A percentile compares a stretch with the other conserved stretches of the same genome.
Conservation (phyloP, 192 early-diverging fungal genomes). For the Coemansia pectinata region DNA sequence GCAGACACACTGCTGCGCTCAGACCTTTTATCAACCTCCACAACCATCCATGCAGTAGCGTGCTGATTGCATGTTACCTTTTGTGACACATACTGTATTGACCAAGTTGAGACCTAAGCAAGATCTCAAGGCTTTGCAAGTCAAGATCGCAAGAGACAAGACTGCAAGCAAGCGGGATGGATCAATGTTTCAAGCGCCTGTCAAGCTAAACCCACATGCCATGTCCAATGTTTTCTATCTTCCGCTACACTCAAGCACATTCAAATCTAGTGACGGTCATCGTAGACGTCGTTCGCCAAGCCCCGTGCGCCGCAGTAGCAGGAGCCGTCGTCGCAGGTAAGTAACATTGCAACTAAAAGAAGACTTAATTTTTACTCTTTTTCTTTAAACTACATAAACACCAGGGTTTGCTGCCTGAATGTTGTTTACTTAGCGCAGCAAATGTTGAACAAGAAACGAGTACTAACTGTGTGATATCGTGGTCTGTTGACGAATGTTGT, state of each 20-base stretch:
- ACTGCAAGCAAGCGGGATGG: slow-evolving; percentile 1
- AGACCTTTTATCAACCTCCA: not conserved
- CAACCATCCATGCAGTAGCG: not conserved
- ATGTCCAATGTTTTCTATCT: not conserved
- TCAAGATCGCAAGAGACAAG: slow-evolving; percentile 37
- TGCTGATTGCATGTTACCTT: slow-evolving; percentile 17
- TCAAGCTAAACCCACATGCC: slow-evolving; percentile 12
- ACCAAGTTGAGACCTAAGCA: slow-evolving; percentile 7
- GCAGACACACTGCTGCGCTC: not conserved
- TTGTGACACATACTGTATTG: slow-evolving; percentile 11
- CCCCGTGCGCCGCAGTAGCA: slow-evolving; percentile 21
- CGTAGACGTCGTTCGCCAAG: slow-evolving; percentile 38
- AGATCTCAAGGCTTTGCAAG: slow-evolving; percentile 41
- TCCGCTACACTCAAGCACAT: slow-evolving; percentile 3
- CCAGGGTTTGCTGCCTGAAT: not conserved
- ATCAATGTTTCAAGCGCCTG: not conserved
- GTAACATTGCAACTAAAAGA: not conserved
- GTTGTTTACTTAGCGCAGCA: not conserved
- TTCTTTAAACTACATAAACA: slow-evolving; percentile 4
- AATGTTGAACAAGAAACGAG: not conserved
- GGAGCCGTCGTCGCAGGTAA: slow-evolving; percentile 41
- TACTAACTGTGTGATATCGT: not conserved
- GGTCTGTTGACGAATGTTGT: not conserved
- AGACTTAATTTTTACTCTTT: not conserved
- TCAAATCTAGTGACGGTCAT: slow-evolving; percentile 18